Evolutionary conservation across 208 protist species (phyloP).

Genomic region (Vickermania spadyakhi): DNA sequence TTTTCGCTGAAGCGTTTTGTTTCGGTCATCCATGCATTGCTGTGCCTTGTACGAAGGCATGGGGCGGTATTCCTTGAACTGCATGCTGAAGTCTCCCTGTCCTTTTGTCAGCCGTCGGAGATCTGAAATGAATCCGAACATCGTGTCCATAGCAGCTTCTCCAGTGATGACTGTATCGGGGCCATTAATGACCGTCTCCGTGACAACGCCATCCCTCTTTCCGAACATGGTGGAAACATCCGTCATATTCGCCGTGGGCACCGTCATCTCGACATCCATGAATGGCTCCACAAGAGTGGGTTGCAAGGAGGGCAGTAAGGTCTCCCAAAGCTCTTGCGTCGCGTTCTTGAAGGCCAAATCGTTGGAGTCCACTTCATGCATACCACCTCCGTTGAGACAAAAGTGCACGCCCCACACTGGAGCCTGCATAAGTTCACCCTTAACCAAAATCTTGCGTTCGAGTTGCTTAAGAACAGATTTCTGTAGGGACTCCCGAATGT

Average conservation of each 20-base stretch:
- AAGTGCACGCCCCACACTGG: conserved; percentile 95
- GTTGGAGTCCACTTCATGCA: conserved; percentile 98
- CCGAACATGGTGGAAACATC: conserved; percentile 82
- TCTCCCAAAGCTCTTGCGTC: conserved; percentile 92
- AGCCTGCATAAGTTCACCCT: conserved; percentile 92
- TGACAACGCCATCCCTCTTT: conserved; percentile 83
- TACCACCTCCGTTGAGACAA: conserved; percentile 92
- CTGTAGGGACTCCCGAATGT: conserved; percentile 90
- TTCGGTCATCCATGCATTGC: conserved; percentile 84
- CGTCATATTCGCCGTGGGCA: conserved; percentile 79
- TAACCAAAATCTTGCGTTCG: conserved; percentile 87
- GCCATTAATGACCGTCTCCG: conserved; percentile 75
- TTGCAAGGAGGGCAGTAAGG: conserved; percentile 80
- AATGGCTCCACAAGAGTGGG: conserved; percentile 95
- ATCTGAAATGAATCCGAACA: conserved; percentile 92
- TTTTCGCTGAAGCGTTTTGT: conserved; percentile 68
- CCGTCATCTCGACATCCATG: conserved; percentile 94
- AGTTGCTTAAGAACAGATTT: conserved; percentile 89
- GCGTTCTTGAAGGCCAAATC: conserved; percentile 97
- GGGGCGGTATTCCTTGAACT: conserved; percentile 88
- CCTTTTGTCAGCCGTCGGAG: conserved; percentile 88
- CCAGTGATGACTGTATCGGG: conserved; percentile 79
- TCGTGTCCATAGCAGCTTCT: conserved; percentile 86
- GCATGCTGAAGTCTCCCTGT: conserved; percentile 90
- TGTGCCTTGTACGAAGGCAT: conserved; percentile 89